Evolutionary conservation across 2,329 filamentous ascomycete species (phyloP).

Genomic region (Nannizziopsis arthrosporioides): DNA sequence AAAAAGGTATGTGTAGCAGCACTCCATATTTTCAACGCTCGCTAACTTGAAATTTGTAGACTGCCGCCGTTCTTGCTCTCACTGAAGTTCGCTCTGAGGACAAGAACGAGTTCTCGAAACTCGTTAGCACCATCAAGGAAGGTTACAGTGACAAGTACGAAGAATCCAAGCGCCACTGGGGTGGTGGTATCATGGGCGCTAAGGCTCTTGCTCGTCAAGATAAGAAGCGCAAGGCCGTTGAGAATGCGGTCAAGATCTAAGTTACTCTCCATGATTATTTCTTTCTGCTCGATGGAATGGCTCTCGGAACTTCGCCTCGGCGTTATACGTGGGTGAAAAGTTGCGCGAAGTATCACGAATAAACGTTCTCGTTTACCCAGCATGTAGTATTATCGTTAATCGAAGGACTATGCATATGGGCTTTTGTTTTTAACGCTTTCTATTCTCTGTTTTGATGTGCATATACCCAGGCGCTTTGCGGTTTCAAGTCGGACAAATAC

Average conservation of each 20-base stretch:
- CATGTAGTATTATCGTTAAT: conserved; percentile 6
- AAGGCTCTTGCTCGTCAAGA: conserved; percentile 70
- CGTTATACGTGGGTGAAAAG: conserved; percentile 3
- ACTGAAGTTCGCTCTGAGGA: conserved; percentile 97
- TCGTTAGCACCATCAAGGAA: conserved; percentile 92
- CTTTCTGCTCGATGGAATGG: neutral
- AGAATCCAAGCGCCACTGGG: conserved; percentile 84
- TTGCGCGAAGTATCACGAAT: conserved; percentile 3
- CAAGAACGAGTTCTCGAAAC: conserved; percentile 96
- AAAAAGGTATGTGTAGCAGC: conserved; percentile 61
- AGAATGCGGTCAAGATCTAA: conserved; percentile 97
- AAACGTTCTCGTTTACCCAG: neutral
- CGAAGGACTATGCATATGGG: conserved; percentile 6
- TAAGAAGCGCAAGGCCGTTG: conserved; percentile 91
- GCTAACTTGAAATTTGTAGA: conserved; percentile 46
- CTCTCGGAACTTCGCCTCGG: neutral
- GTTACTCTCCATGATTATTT: conserved; percentile 8
- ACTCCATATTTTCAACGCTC: conserved; percentile 13
- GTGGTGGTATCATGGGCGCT: conserved; percentile 97
- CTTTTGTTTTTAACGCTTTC: neutral
- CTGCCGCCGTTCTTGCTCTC: conserved; percentile 85
- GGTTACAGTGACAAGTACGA: conserved; percentile 95
- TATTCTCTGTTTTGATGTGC: conserved; percentile 8
- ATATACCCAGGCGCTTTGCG: conserved; percentile 12
- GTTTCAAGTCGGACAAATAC: conserved; percentile 5